Evolutionary conservation across 2,329 filamentous ascomycete species (phyloP).

Genomic region (Scleromitrula shiraiana): DNA sequence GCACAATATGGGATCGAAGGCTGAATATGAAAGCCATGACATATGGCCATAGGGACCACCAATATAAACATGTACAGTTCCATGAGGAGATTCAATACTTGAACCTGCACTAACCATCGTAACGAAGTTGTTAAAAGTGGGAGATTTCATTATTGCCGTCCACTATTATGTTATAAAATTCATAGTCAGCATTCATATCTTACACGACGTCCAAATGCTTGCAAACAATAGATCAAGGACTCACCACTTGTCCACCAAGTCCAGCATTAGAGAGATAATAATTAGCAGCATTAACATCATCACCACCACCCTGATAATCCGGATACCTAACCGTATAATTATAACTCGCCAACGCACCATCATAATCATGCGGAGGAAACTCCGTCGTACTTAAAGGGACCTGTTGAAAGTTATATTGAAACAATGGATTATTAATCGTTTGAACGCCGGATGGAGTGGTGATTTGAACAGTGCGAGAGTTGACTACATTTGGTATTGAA

Average conservation of each 20-base stretch:
- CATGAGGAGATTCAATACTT: slow-evolving; percentile 40
- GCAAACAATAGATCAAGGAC: background rate
- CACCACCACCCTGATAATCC: slow-evolving; percentile 1
- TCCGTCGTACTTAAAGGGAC: slow-evolving; percentile 29
- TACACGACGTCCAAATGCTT: background rate
- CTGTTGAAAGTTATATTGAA: slow-evolving; percentile 41
- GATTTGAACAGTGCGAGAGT: slow-evolving; percentile 27
- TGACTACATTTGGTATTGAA: slow-evolving; percentile 34
- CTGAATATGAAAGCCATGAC: slow-evolving; percentile 34
- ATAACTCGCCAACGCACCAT: slow-evolving; percentile 26
- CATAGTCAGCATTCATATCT: too few species aligned
- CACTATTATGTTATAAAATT: too few species aligned
- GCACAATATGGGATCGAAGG: slow-evolving; percentile 42
- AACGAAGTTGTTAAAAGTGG: slow-evolving; percentile 34
- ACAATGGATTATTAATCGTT: slow-evolving; percentile 43
- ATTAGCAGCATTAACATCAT: slow-evolving; percentile 17
- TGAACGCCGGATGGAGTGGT: slow-evolving; percentile 19
- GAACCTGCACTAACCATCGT: slow-evolving; percentile 32
- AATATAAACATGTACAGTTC: slow-evolving; percentile 34
- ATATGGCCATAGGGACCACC: slow-evolving; percentile 34
- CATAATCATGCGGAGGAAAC: slow-evolving; percentile 31
- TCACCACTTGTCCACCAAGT: slow-evolving; percentile 18
- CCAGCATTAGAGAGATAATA: slow-evolving; percentile 11
- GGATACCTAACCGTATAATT: slow-evolving; percentile 30
- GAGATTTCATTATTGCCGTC: slow-evolving; percentile 34